Conservation (phyloP, 2,329 filamentous ascomycete species). For the Cylindrodendrum hubeiense region DNA sequence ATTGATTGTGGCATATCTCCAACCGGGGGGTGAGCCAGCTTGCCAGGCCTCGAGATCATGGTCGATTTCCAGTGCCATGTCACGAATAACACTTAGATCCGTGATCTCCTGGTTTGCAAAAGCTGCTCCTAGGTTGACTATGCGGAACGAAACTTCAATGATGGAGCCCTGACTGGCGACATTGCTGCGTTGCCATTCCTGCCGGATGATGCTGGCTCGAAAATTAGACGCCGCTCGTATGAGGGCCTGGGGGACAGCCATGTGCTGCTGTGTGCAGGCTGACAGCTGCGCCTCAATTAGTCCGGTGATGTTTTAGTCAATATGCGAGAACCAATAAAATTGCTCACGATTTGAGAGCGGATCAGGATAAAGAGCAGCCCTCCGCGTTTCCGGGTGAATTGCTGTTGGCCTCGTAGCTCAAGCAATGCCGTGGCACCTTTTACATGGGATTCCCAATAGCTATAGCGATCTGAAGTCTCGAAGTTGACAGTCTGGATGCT, state of each 20-base stretch:
- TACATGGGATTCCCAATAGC: slow-evolving; percentile 39
- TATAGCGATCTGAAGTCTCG: slow-evolving; percentile 32
- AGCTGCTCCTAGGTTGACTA: neutral
- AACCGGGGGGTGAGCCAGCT: neutral
- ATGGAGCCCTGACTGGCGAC: neutral
- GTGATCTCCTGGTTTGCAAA: neutral
- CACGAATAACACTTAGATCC: neutral
- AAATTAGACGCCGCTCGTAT: neutral
- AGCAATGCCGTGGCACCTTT: slow-evolving; percentile 40
- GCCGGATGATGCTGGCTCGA: neutral
- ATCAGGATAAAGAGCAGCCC: slow-evolving; percentile 39
- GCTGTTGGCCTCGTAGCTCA: slow-evolving; percentile 38
- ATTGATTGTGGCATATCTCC: neutral
- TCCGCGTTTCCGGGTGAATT: slow-evolving; percentile 39
- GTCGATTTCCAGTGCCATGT: neutral
- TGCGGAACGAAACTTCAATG: neutral
- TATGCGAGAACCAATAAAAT: neutral
- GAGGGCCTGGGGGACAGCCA: neutral
- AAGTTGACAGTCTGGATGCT: slow-evolving; percentile 34
- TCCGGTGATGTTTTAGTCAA: neutral
- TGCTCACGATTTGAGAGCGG: slow-evolving; percentile 45
- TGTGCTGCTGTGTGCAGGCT: neutral
- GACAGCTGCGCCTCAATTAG: neutral
- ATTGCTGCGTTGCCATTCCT: neutral
- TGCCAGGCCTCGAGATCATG: neutral